Evolutionary conservation across 2,329 filamentous ascomycete species (phyloP).

Genomic region (Remersonia thermophila): DNA sequence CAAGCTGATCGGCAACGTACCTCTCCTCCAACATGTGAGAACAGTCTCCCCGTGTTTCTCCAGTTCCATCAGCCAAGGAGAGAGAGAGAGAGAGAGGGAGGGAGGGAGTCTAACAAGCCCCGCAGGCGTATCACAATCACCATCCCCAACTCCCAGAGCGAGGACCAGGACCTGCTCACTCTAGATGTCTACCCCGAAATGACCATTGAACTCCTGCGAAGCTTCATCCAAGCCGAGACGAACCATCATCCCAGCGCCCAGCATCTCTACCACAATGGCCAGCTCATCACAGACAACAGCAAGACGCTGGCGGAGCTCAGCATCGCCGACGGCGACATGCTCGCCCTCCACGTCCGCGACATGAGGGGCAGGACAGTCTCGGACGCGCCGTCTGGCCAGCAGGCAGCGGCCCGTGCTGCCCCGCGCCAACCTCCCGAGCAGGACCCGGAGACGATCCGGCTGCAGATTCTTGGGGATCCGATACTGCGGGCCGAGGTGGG

Average conservation of each 20-base stretch:
- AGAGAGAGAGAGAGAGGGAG: too few species aligned
- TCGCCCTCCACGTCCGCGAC: slow-evolving; percentile 68
- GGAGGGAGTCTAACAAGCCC: too few species aligned
- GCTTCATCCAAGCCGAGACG: slow-evolving; percentile 75
- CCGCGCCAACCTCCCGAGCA: slow-evolving; percentile 24
- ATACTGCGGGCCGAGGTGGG: slow-evolving; percentile 58
- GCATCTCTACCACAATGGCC: slow-evolving; percentile 83
- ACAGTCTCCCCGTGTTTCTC: too few species aligned
- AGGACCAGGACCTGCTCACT: slow-evolving; percentile 61
- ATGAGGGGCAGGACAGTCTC: slow-evolving; percentile 37
- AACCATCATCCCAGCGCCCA: slow-evolving; percentile 60
- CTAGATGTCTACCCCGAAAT: slow-evolving; percentile 75
- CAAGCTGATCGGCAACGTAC: too few species aligned
- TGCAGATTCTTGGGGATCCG: slow-evolving; percentile 73
- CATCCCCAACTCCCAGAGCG: slow-evolving; percentile 61
- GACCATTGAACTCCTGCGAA: slow-evolving; percentile 74
- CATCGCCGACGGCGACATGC: slow-evolving; percentile 81
- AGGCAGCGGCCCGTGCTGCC: slow-evolving; percentile 15
- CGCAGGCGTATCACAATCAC: slow-evolving; percentile 79
- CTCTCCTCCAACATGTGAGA: too few species aligned
- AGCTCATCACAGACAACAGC: slow-evolving; percentile 60
- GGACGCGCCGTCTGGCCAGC: slow-evolving; percentile 20
- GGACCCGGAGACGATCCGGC: slow-evolving; percentile 70
- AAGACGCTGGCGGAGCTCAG: slow-evolving; percentile 73
- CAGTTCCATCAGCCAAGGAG: too few species aligned